A percentile compares a stretch with the other conserved stretches of the same genome.
phyloP scores from a whole-genome alignment of 1,139 yeast genomes.

The Fermentozyma sake region DNA sequence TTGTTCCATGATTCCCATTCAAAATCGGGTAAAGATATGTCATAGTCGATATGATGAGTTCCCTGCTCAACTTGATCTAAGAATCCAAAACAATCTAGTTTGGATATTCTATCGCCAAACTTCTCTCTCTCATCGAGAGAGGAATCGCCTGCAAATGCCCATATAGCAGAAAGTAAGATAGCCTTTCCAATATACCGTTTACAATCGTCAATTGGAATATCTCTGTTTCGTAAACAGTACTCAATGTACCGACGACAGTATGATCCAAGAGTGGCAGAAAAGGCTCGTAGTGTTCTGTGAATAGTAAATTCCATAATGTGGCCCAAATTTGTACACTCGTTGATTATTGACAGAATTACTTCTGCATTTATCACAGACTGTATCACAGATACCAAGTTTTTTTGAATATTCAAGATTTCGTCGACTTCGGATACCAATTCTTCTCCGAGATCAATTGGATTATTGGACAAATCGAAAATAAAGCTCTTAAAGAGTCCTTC shows the following conservation, averaged over 20 bases:
- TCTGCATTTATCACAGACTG: conserved; percentile 5
- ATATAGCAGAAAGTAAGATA: conserved; percentile 43
- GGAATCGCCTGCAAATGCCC: conserved; percentile 73
- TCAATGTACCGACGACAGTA: conserved; percentile 16
- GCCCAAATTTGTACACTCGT: conserved; percentile 16
- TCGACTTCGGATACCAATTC: conserved; percentile 6
- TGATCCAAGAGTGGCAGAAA: conserved; percentile 23
- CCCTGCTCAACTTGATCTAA: conserved; percentile 8
- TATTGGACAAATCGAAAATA: conserved; percentile 17
- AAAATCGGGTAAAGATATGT: conserved; percentile 43
- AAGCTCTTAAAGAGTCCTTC: conserved; percentile 17
- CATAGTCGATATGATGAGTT: conserved; percentile 34
- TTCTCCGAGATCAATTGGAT: conserved; percentile 10
- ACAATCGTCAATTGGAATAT: conserved; percentile 15
- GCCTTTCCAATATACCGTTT: conserved; percentile 33
- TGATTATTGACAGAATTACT: conserved; percentile 5
- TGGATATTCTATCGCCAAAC: conserved; percentile 32
- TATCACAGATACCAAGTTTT: conserved; percentile 7
- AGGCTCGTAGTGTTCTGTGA: conserved; percentile 37
- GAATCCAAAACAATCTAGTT: conserved; percentile 13
- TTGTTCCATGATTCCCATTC: conserved; percentile 47
- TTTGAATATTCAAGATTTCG: conserved; percentile 7
- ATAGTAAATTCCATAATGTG: conserved; percentile 56
- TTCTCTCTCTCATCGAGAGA: conserved; percentile 30
- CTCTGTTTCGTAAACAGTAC: conserved; percentile 9